These are phyloP conservation scores for Moniliella sp. DNA, from an alignment of 1,284 basidiomycete species.

Conservation along the genomic window DNA sequence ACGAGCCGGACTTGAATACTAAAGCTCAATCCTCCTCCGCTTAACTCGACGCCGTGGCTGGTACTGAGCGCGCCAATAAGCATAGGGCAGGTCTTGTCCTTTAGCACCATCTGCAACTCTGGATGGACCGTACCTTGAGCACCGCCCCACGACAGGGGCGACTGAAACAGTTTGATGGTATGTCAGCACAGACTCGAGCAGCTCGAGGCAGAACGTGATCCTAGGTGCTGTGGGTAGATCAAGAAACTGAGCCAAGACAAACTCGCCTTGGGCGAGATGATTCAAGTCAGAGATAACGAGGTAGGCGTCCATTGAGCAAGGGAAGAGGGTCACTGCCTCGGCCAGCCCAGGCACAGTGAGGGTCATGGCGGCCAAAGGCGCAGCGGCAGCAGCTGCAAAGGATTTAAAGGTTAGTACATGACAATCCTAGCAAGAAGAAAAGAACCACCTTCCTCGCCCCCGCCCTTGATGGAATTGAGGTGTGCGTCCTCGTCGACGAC, in stretches of 20 bases:
- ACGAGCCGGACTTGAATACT: slow-evolving; percentile 71
- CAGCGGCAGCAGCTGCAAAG: slow-evolving; percentile 21
- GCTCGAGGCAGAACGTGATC: slow-evolving; percentile 76
- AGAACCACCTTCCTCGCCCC: slow-evolving; percentile 23
- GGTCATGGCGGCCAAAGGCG: slow-evolving; percentile 21
- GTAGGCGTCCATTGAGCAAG: slow-evolving; percentile 65
- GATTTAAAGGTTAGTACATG: slow-evolving; percentile 2
- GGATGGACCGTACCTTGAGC: slow-evolving; percentile 38
- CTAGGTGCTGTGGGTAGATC: slow-evolving; percentile 62
- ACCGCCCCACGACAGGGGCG: slow-evolving; percentile 17
- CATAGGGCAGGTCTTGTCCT: slow-evolving; percentile 69
- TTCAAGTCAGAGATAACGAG: slow-evolving; percentile 38
- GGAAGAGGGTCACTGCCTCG: slow-evolving; percentile 40
- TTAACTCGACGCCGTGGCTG: slow-evolving; percentile 29
- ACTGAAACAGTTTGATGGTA: slow-evolving; percentile 64
- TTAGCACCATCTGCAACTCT: slow-evolving; percentile 61
- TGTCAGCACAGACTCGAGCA: slow-evolving; percentile 85
- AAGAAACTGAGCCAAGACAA: slow-evolving; percentile 48
- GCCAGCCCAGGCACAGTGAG: slow-evolving; percentile 9
- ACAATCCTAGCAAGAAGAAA: not conserved
- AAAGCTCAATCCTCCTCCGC: slow-evolving; percentile 44
- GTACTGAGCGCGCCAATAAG: slow-evolving; percentile 54
- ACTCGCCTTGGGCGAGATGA: slow-evolving; percentile 40
- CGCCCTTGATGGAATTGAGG: slow-evolving; percentile 19
- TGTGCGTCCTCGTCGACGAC: slow-evolving; percentile 53